A percentile compares a stretch with the other conserved stretches of the same genome.
Conservation (phyloP, 192 early-diverging fungal genomes). For the Endogone sp. region DNA sequence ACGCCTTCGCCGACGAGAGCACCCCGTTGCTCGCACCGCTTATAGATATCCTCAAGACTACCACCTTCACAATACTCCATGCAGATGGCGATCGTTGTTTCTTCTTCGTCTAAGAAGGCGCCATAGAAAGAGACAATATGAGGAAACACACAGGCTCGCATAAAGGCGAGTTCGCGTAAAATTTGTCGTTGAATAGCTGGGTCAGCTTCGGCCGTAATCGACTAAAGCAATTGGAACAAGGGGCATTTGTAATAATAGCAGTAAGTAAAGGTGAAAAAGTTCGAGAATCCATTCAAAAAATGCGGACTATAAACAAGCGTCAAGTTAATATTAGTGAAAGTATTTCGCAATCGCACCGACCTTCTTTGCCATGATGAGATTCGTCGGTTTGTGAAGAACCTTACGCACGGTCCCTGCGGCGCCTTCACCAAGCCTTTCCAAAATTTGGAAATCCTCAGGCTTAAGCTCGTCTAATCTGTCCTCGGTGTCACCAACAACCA, state of each 20-base stretch:
- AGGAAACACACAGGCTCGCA: slow-evolving; percentile 85
- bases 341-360: slow-evolving; percentile 48
- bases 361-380: slow-evolving; percentile 91
- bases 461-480: slow-evolving; percentile 17
- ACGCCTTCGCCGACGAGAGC: slow-evolving; percentile 87
- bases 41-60: slow-evolving; percentile 90
- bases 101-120: slow-evolving; percentile 79
- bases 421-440: slow-evolving; percentile 85
- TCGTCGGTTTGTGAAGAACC: slow-evolving; percentile 71
- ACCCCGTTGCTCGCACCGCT: slow-evolving; percentile 56
- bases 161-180: slow-evolving; percentile 84
- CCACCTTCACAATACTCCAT: slow-evolving; percentile 98
- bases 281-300: not conserved
- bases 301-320: too few species aligned
- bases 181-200: slow-evolving; percentile 79
- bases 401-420: slow-evolving; percentile 86
- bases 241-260: too few species aligned
- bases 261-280: too few species aligned
- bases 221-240: slow-evolving; percentile 18
- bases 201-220: slow-evolving; percentile 61
- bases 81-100: slow-evolving; percentile 81
- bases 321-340: too few species aligned
- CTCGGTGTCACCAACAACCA: too few species aligned
- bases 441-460: slow-evolving; percentile 69
- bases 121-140: slow-evolving; percentile 96